Base-by-base conservation (phyloP, 352 stramenopile species). In the Phytophthora ohioensis region DNA sequence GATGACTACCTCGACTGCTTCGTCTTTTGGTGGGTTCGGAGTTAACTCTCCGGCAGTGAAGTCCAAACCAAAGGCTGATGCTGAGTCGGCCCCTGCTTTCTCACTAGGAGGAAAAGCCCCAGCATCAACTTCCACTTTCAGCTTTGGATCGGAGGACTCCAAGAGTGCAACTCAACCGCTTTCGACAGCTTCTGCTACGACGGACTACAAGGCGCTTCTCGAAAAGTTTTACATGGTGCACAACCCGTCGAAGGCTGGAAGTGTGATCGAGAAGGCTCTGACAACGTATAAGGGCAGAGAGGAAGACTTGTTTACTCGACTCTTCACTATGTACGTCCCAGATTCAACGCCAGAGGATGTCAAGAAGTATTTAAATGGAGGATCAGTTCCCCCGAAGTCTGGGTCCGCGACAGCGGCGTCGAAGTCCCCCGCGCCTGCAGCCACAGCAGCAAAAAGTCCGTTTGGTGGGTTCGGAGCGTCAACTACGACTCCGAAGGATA, bases 161-260 rank as follows among this genome's bases (percentile, higher is more conserved):
- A 58, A 64, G 38, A 73, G 64, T 17, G 42, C 55, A 38, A 39
- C 31, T 17, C 63, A 60, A 17, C 41, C 52, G 13, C 7, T n/a
- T 13, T 54, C 70, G 32, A 38, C 51, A 43, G 34, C 52, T 42
- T 52, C 68, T 58, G 52, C 30, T 31, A 57, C 65, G 7, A 71
- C 42, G 13, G 75, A 88, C 55, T 91, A 86, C 69, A 89, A 87
- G 58, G 52, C 58, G 6, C 66, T 85, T 39, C 62, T 94, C 21
- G 47, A 78, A 46, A 84, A 77, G 15, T 94, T 94, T 51, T 94
- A 92, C 51, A 73, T 82, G 70, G 78, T 84, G 34, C 73, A 87
- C 71, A 92, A 92, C 58, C 65, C 77, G 3, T 57, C 73, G 4
- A 91, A 91, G 65, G 52, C 73, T 43, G 55, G 47, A 10, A 69